Evolutionary conservation across 2,329 filamentous ascomycete genomes (phyloP).

Genomic region (Epichloe sp.): DNA sequence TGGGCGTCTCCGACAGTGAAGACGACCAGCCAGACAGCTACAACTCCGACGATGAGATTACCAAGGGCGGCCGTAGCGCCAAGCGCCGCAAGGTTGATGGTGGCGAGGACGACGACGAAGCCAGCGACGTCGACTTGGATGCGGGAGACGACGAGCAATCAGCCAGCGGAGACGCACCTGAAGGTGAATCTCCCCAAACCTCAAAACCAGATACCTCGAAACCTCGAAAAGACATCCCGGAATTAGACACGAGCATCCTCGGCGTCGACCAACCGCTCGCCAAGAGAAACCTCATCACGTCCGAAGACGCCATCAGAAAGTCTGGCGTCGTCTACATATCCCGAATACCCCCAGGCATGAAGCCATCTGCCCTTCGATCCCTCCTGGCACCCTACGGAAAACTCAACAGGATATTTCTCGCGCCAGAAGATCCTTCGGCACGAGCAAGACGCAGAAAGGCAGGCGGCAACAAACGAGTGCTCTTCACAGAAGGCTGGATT

Average conservation of each 20-base stretch:
- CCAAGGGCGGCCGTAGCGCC: slow-evolving; percentile 46
- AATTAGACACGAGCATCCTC: slow-evolving; percentile 25
- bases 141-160: slow-evolving; percentile 14
- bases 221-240: slow-evolving; percentile 10
- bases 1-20: slow-evolving; percentile 46
- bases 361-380: slow-evolving; percentile 61
- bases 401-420: slow-evolving; percentile 67
- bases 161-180: not conserved
- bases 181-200: slow-evolving; percentile 8
- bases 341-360: slow-evolving; percentile 80
- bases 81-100: slow-evolving; percentile 52
- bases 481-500: slow-evolving; percentile 77
- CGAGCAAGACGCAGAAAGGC: slow-evolving; percentile 54
- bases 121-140: slow-evolving; percentile 21
- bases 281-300: slow-evolving; percentile 55
- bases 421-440: slow-evolving; percentile 56
- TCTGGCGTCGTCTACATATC: slow-evolving; percentile 77
- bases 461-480: slow-evolving; percentile 72
- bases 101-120: slow-evolving; percentile 23
- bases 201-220: slow-evolving; percentile 13
- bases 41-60: slow-evolving; percentile 56
- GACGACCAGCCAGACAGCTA: slow-evolving; percentile 47
- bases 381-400: slow-evolving; percentile 63
- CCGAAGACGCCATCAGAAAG: slow-evolving; percentile 52
- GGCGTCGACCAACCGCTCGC: slow-evolving; percentile 41